Evolutionary conservation across 2,329 filamentous ascomycete genomes (phyloP), one percentile per base, ranked within the genome.

Genomic region (Colletotrichum sp.): DNA sequence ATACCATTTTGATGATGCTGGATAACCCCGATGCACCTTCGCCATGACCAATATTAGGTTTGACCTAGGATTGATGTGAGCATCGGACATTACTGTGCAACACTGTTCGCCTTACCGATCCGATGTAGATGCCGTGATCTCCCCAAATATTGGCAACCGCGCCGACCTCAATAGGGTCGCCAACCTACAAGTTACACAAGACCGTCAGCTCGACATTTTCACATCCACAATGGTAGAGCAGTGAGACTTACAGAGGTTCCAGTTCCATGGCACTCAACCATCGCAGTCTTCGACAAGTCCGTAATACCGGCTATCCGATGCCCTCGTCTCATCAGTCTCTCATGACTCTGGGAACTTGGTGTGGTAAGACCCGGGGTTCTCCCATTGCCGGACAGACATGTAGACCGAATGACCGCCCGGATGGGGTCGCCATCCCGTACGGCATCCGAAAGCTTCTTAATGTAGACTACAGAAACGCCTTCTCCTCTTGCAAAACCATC

Each of bases 401-500:
- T 86, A 1, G 78, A 82, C 0, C 84, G 80, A 26, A 89, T 85
- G 3, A 88, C 81, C 0, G 83, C 83, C 2, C 85, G 80, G 7
- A 88, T 80, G 0, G 85, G 85, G 74, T 90, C 87, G 5, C 86
- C 85, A 64, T 89, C 88, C 4, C 82, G 80, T 6, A 91, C 74
- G 0, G 89, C 90, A 59, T 87, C 84, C 5, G 83, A 81, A 0
- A 91, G 79, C 1, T 79, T 82, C 80, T 91, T 91, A 1, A 92
- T 74, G 7, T 87, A 81, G 7, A 91, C 71, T 8, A 84, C 82
- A 4, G 80, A 85, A 16, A 87, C 79, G 7, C 87, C 90, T 76
- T 92, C 90, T 3, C 87, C 89, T 7, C 89, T 84, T 0, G 83
- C 88, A 72, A 90, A 91, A 0, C 90, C 90, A 69, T 89, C 83